Conservation (phyloP, 169 alveolate genomes). For the Plasmodium relictum region DNA sequence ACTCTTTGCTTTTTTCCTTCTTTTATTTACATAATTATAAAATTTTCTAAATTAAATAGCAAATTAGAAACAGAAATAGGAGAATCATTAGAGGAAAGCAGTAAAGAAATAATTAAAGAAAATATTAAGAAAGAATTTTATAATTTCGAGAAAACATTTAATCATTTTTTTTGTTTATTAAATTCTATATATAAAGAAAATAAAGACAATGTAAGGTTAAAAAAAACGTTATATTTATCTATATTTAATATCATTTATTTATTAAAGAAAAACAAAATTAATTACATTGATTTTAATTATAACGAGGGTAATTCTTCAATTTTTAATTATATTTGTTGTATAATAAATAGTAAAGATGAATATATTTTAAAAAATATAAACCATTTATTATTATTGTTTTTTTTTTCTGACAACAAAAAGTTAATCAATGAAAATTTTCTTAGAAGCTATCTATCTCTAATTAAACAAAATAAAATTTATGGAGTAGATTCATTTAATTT, state of each 20-base stretch:
- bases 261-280: constrained; percentile 32
- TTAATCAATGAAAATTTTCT: constrained; percentile 41
- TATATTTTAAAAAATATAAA: constrained; percentile 51
- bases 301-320: constrained; percentile 11
- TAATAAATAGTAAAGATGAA: constrained; percentile 49
- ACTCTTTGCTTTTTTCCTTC: constrained; percentile 54
- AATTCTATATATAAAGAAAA: constrained; percentile 31
- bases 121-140: constrained; percentile 13
- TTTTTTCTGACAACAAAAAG: constrained; percentile 39
- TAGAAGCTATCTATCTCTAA: constrained; percentile 50
- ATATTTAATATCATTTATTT: constrained; percentile 58
- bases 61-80: not conserved
- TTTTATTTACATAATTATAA: constrained; percentile 32
- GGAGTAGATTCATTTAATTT: constrained; percentile 36
- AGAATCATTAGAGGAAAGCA: not conserved
- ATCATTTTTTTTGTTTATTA: constrained; percentile 8
- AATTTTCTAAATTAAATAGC: not conserved
- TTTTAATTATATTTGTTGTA: constrained; percentile 34
- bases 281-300: constrained; percentile 28
- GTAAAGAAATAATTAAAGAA: not conserved
- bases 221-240: constrained; percentile 32
- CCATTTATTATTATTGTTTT: constrained; percentile 35
- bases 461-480: constrained; percentile 46
- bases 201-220: constrained; percentile 39
- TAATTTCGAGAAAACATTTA: constrained; percentile 6